Base-by-base conservation (phyloP, 768 basidiomycete genomes). In the Kondoa malvinella region DNA sequence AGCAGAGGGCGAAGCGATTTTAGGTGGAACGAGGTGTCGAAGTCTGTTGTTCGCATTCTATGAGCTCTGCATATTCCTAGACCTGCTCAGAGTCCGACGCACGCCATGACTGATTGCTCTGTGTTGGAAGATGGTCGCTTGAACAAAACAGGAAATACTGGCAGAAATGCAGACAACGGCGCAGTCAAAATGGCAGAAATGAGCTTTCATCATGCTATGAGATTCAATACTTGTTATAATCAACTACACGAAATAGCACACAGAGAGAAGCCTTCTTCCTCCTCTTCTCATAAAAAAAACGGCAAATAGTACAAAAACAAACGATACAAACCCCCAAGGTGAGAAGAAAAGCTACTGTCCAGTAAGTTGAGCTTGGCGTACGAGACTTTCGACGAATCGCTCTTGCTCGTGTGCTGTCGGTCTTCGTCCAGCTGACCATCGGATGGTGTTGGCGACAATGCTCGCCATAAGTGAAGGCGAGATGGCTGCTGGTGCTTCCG, bases 1-100 rank as follows among this genome's bases (percentile, higher is more conserved):
- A 72, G 89, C 85, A 64, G 84, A 83, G 1, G 92, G 90, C 12
- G 91, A 88, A 67, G 92, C 92, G 75, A 96, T 87, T 81, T 96
- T 96, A 64, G 92, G 92, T 56, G 92, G 92, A 73, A 95, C 84
- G 68, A 95, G 83, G 66, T 85, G 84, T 69, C 83, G 83, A 72
- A 96, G 85, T 34, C 74, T 69, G 66, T 59, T 59, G 40, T 8
- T 50, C 8, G 12, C 40, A 50, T 50, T 21, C 21, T 50, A 50
- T 8, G 12, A 50, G 8, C 21, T 8, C 21, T 50, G 12, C 21
- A 21, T 50, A 50, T 8, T 8, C 12, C 40, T 8, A 50, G 40
- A 21, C 12, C 8, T 50, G 40, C 21, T 8, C 40, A 50, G 40
- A 21, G n/a, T 8, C 8, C 12, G 40, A 8, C 40, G 40, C 21